A percentile compares a stretch with the other conserved stretches of the same genome.
phyloP scores from a whole-genome alignment of 2,329 filamentous ascomycete species.

The Chaetomiaceae sp. region DNA sequence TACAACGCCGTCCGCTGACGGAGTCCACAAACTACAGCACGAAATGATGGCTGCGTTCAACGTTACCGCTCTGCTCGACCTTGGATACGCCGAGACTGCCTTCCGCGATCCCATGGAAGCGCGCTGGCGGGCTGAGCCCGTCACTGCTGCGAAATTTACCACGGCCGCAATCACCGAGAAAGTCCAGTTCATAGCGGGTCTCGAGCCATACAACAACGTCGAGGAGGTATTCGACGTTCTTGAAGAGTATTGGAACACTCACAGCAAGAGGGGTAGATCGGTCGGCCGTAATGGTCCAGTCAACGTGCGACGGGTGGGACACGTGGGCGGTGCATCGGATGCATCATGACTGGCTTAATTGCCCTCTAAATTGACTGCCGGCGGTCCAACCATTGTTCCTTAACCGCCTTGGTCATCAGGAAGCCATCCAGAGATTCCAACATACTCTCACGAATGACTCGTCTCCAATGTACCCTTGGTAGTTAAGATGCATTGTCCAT shows the following conservation, averaged over 20 bases:
- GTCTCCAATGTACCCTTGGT: too few relatives aligned
- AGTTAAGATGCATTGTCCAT: too few relatives aligned
- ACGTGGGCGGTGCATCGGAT: too few relatives aligned
- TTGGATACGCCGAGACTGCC: conserved; percentile 35
- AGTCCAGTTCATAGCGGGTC: conserved; percentile 31
- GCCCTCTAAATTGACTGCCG: too few relatives aligned
- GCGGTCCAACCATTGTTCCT: too few relatives aligned
- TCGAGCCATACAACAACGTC: conserved; percentile 33
- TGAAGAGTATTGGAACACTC: conserved; percentile 30
- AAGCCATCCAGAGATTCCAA: too few relatives aligned
- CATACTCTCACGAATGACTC: too few relatives aligned
- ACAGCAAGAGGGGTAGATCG: conserved; percentile 13
- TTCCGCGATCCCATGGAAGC: conserved; percentile 34
- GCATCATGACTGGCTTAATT: too few relatives aligned
- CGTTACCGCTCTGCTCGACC: conserved; percentile 33
- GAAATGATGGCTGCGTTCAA: conserved; percentile 44
- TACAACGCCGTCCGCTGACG: too few relatives aligned
- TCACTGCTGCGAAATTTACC: conserved; percentile 26
- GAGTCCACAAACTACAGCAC: conserved; percentile 17
- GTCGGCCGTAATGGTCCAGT: neutral
- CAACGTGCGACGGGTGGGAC: too few relatives aligned
- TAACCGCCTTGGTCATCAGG: too few relatives aligned
- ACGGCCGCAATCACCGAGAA: conserved; percentile 28
- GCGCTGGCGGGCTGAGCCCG: conserved; percentile 32
- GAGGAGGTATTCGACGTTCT: conserved; percentile 30